Base-by-base conservation (phyloP, 176 grass and related monocot genomes). In the Miscanthus lutarioriparius region DNA sequence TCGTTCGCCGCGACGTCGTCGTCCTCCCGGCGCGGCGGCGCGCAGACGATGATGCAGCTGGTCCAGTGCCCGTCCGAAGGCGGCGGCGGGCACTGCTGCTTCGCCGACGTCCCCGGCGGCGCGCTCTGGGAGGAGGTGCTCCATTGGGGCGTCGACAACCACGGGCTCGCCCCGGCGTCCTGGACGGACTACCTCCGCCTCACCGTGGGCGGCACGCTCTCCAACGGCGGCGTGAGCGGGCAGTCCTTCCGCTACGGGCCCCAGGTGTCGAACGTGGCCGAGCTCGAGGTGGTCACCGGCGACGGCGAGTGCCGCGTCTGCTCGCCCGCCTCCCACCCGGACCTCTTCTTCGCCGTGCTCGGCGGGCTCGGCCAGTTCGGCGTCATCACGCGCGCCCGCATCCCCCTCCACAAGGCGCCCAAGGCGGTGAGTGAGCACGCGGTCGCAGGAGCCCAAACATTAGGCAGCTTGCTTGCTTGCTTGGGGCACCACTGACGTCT, bases 301-400 rank as follows among this genome's bases (percentile, higher is more conserved):
- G 78, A 94, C 53, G 96, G 91, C 23, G 79, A 91, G 56, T 75
- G 74, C 56, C 81, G 81, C 27, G 83, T 91, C 32, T 99, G 96
- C 77, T 99, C 96, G 36, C 70, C 74, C 2, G 78, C 51, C 13
- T 22, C 80, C 20, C 64, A 36, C 53, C 36, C 91, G 17, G 93
- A 99, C 67, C 93, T 99, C 81, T 99, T 99, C 88, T 90, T 91
- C 39, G 91, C 91, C 6, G 91, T 91, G 45, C 93, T 99, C 16
- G 96, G 96, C 23, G 96, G 96, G 22, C 91, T 99, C n/a, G 96
- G 96, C 33, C 96, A 98, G 89, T 98, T 98, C 74, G 96, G 89
- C 53, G 75, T 98, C 79, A 96, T 98, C 87, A 98, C 96, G 17
- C 93, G 96, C 63, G 96, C 93, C 0, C 80, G 90, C 62, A 90